These are phyloP conservation scores for Mariannaea elegans DNA, from an alignment of 2,329 filamentous ascomycete species.

Conservation along the genomic window DNA sequence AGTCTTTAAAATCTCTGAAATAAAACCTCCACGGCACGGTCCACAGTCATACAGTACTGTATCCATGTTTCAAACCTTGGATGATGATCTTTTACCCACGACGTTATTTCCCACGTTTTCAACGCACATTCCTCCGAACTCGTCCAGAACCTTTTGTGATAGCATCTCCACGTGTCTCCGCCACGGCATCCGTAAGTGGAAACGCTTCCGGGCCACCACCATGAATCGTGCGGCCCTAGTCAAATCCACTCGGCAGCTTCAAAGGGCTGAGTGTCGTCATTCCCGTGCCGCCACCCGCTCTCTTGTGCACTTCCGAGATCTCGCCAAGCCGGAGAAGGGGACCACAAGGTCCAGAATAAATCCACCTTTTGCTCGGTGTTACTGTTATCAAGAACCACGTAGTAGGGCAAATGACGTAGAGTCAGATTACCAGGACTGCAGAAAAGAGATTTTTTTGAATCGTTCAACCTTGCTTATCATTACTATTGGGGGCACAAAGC, in stretches of 20 bases:
- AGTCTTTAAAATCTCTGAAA: conserved; percentile 20
- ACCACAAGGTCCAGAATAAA: conserved; percentile 15
- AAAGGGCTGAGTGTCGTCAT: conserved; percentile 29
- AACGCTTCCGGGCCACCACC: conserved; percentile 1
- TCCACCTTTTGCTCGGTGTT: conserved; percentile 32
- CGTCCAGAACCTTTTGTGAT: no score
- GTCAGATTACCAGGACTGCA: background rate
- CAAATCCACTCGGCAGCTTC: no score
- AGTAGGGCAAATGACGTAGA: background rate
- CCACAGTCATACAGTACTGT: conserved; percentile 17
- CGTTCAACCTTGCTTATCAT: background rate
- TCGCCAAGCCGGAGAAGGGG: conserved; percentile 33
- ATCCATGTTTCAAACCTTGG: conserved; percentile 15
- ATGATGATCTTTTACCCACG: conserved; percentile 32
- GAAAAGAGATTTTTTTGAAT: background rate
- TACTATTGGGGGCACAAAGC: no score
- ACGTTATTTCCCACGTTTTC: conserved; percentile 13
- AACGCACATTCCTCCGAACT: background rate
- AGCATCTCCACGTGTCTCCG: no score
- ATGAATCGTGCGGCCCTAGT: conserved; percentile 21
- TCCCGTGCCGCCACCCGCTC: conserved; percentile 32
- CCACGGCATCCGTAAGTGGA: background rate
- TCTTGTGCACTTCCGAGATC: conserved; percentile 19
- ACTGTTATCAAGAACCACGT: conserved; percentile 17
- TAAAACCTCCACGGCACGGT: conserved; percentile 17